These are phyloP conservation scores for Blumeria hordei DNA, from an alignment of 2,329 filamentous ascomycete species.

Conservation along the genomic window DNA sequence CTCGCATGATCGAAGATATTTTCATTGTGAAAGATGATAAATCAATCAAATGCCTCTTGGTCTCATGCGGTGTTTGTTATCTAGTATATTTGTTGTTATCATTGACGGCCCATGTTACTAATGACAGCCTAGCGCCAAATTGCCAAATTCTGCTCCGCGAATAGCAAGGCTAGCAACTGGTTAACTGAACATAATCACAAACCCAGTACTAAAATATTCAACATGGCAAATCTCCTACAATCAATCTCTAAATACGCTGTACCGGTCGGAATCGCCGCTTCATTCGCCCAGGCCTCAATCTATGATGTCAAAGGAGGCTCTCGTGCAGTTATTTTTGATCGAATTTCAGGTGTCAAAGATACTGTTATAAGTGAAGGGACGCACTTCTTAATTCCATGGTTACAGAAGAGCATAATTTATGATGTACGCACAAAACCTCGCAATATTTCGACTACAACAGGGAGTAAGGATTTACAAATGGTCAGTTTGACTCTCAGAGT, in stretches of 20 bases:
- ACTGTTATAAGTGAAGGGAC: conserved; percentile 85
- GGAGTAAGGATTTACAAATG: conserved; percentile 98
- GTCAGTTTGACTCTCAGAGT: conserved; percentile 94
- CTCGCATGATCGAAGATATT: conserved; percentile 14
- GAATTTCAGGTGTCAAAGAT: conserved; percentile 78
- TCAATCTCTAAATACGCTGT: conserved; percentile 44
- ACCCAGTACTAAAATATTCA: conserved; percentile 4
- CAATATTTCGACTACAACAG: conserved; percentile 93
- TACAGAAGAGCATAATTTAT: conserved; percentile 84
- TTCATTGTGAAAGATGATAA: conserved; percentile 11
- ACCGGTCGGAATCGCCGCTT: conserved; percentile 44
- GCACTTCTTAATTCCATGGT: conserved; percentile 86
- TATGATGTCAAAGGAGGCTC: conserved; percentile 95
- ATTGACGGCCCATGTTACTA: too few relatives aligned
- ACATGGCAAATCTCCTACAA: conserved; percentile 29
- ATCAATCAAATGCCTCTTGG: too few relatives aligned
- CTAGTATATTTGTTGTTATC: too few relatives aligned
- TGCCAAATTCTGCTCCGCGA: too few relatives aligned
- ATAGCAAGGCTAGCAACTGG: too few relatives aligned
- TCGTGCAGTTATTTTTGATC: conserved; percentile 94
- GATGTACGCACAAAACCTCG: conserved; percentile 94
- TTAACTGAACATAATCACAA: too few relatives aligned
- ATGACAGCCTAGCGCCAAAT: too few relatives aligned
- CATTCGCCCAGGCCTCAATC: conserved; percentile 51
- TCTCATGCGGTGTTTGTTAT: background rate